A percentile compares a stretch with the other conserved stretches of the same genome.
Conservation (phyloP, 1,284 basidiomycete genomes). For the Phlebopus sp. region DNA sequence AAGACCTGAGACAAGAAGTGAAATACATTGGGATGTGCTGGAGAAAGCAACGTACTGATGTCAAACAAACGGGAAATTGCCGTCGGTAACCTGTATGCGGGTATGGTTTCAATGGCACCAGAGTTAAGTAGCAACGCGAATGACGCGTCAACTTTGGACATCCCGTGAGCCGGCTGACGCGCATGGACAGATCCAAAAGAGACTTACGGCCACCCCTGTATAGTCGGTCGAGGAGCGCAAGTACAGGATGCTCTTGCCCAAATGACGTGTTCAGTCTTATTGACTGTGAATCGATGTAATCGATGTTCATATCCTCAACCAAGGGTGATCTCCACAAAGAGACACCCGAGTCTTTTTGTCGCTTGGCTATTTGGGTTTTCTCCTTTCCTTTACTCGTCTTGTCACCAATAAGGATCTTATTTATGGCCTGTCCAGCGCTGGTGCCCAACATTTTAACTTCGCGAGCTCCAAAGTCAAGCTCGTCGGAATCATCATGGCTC, state of each 20-base stretch:
- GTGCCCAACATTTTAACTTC: slow-evolving; percentile 33
- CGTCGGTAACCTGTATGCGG: slow-evolving; percentile 25
- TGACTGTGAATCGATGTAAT: slow-evolving; percentile 10
- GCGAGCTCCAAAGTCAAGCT: slow-evolving; percentile 30
- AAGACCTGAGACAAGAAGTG: slow-evolving; percentile 14
- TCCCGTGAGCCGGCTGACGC: background rate
- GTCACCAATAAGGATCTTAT: slow-evolving; percentile 41
- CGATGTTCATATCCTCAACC: slow-evolving; percentile 27
- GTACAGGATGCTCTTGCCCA: slow-evolving; percentile 27
- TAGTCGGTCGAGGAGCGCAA: slow-evolving; percentile 35
- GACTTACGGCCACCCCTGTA: slow-evolving; percentile 39
- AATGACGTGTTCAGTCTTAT: slow-evolving; percentile 9
- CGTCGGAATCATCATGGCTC: slow-evolving; percentile 22
- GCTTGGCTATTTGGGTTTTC: slow-evolving; percentile 4
- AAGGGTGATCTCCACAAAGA: slow-evolving; percentile 36
- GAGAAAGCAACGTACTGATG: slow-evolving; percentile 35
- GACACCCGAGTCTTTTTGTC: slow-evolving; percentile 32
- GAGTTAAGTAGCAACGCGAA: slow-evolving; percentile 42
- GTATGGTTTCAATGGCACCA: slow-evolving; percentile 34
- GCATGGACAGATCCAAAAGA: background rate
- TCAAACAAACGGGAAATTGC: slow-evolving; percentile 40
- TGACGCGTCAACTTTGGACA: slow-evolving; percentile 36
- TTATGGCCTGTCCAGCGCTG: slow-evolving; percentile 32
- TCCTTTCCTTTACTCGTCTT: slow-evolving; percentile 26
- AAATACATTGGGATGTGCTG: background rate